Evolutionary conservation across 108 stramenopile species (phyloP), one percentile per base, ranked within the genome.

Genomic region (Pseudonitzschia multistriata): DNA sequence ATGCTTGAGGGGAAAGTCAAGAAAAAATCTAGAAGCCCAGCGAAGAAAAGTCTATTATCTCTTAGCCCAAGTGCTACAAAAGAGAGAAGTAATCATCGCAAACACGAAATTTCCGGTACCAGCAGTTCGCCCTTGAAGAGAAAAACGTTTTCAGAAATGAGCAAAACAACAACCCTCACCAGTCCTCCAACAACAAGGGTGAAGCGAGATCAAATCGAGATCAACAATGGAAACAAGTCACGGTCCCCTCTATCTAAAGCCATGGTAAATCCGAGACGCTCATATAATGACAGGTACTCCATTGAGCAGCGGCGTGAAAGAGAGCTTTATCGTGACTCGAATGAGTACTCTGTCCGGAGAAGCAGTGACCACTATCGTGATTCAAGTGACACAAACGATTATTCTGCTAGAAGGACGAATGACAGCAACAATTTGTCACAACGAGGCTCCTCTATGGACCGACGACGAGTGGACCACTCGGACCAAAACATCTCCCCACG

Each of bases 301-400:
- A 59, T 15, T 3, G 57, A 59, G 31, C 57, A 59, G 29, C 33
- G 57, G 31, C 57, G 30, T 30, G 57, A 59, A n/a, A 59, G 57
- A 35, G 57, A 59, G 19, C 57, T 59, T 0, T 59, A 59, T 35
- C 57, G 57, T 59, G 57, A 59, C 28, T 36, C 57, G 33, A 52
- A 22, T 3, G 50, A 52, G 50, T 52, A 52, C 22, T 24, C 50
- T 52, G 50, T 25, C 1, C 11, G 34, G 14, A 15, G 33, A 35
- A 33, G 35, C 10, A n/a, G 19, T 33, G 17, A 35, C 31, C 13
- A 11, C 34, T 30, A 59, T 29, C 34, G 19, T 19, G 21, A 59
- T 59, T 59, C 57, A 25, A 35, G 34, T 33, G 57, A 35, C 57
- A 35, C 10, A 10, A 7, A 15, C 21, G 57, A 59, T 21, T 33